Base-by-base conservation (phyloP, 2,329 filamentous ascomycete genomes). In the Phoma sp. region DNA sequence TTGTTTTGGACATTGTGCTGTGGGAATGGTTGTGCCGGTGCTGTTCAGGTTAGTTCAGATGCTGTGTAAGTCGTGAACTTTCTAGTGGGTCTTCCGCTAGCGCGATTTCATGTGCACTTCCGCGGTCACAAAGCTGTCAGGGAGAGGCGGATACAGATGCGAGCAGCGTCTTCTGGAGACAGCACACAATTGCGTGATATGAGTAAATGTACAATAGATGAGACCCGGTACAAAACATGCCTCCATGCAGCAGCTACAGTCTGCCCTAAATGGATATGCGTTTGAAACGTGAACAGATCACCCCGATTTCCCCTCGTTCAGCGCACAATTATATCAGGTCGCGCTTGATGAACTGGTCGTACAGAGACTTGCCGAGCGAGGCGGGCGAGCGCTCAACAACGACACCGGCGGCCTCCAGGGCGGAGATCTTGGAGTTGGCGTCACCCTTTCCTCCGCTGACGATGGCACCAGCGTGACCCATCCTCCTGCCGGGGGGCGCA, bases 391-490 rank as follows among this genome's bases (percentile, higher is more conserved):
- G 89, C 87, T 98, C 93, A 65, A 99, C 95, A 70, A 97, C 86
- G 70, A 98, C 95, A 77, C 95, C 95, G 60, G 95, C 95, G 62
- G 85, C 84, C 83, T 98, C 90, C 57, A 99, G 88, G 59, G 95
- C 95, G 71, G 88, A 84, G 80, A 99, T 99, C 89, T 99, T 99
- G 75, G 91, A 96, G 81, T 98, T 92, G 63, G 95, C 95, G 76
- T 92, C 95, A 74, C 95, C 95, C 87, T 97, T 98, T 71, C 95
- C 95, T 70, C 95, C 95, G 66, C 90, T 91, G 64, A 99, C 93
- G 75, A 99, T 99, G 74, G 95, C 95, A 79, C 95, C 95, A 66
- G 95, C 95, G 84, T 99, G 95, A 68, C 95, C 95, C 95, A 98
- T 99, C 78, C 95, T 89, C 77, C 95, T 88, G 74, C 95, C 95